Conservation (phyloP, 345 rosid species). For the Garcia nutans region DNA sequence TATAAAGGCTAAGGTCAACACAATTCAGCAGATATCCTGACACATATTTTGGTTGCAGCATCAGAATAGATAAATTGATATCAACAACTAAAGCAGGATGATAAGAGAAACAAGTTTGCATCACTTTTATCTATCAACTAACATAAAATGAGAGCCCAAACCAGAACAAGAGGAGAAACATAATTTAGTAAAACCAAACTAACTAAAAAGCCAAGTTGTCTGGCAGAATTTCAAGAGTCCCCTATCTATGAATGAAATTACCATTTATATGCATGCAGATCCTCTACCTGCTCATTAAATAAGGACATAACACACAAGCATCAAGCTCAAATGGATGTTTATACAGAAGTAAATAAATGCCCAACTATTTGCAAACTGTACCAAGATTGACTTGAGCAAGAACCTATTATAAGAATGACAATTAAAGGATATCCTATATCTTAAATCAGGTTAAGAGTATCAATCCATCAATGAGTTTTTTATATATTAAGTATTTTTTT, state of each 20-base stretch:
- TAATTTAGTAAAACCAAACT: not conserved
- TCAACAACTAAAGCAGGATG: not conserved
- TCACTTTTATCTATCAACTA: not conserved
- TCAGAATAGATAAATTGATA: not conserved
- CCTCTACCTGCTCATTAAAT: not conserved
- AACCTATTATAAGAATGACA: no score
- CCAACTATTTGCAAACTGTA: not conserved
- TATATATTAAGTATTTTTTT: no score
- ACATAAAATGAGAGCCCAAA: not conserved
- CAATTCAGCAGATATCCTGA: not conserved
- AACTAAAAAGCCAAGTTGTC: slow-evolving; percentile 2
- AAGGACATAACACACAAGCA: not conserved
- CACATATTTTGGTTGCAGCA: not conserved
- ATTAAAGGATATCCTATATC: not conserved
- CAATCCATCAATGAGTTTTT: no score
- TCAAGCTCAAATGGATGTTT: not conserved
- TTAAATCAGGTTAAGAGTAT: not conserved
- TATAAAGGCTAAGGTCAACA: no score
- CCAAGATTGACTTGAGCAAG: not conserved
- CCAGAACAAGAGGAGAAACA: not conserved
- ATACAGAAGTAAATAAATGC: not conserved
- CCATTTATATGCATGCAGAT: not conserved
- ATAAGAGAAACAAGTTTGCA: not conserved
- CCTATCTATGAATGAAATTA: not conserved
- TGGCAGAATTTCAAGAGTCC: not conserved